These are phyloP conservation scores for Candida sanyiensis DNA, from an alignment of 805 yeast genomes.

Conservation along the genomic window DNA sequence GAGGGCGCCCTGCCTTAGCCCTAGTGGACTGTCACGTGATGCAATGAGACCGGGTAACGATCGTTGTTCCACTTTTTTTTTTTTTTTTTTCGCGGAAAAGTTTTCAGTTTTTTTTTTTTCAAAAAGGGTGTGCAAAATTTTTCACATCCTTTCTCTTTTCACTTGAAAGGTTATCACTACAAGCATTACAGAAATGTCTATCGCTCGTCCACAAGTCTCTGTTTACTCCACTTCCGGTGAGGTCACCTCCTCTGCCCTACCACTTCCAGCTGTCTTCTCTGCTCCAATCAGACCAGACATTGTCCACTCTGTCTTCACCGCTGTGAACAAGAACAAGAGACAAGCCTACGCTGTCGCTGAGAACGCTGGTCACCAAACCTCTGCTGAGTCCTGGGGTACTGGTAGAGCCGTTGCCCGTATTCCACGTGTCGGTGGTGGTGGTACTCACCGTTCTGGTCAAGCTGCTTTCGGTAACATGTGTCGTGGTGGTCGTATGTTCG, in stretches of 20 bases:
- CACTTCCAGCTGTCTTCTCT: conserved; percentile 97
- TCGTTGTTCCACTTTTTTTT: too few species aligned
- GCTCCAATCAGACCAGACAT: conserved; percentile 99
- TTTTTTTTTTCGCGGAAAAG: conserved; percentile 2
- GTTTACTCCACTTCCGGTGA: conserved; percentile 87
- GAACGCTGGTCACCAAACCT: conserved; percentile 99
- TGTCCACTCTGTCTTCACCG: conserved; percentile 97
- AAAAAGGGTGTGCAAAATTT: conserved; percentile 7
- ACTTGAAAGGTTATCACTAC: conserved; percentile 11
- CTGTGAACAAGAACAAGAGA: conserved; percentile 99
- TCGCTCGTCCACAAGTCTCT: conserved; percentile 93
- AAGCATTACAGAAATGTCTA: conserved; percentile 36
- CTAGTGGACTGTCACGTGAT: neutral
- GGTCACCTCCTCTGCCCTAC: conserved; percentile 74
- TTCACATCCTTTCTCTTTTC: conserved; percentile 3
- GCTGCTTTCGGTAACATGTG: conserved; percentile 99
- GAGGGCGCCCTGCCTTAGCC: neutral
- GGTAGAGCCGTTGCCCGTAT: conserved; percentile 99
- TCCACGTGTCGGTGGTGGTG: conserved; percentile 99
- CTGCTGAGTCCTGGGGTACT: conserved; percentile 99
- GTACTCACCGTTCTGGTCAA: conserved; percentile 99
- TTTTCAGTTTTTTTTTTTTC: conserved; percentile 1
- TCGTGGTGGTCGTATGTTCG: conserved; percentile 99
- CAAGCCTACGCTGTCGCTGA: conserved; percentile 99
- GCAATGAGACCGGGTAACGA: too few species aligned